These are phyloP conservation scores for Monilinia polystroma DNA, from an alignment of 2,329 filamentous ascomycete species.

Conservation along the genomic window DNA sequence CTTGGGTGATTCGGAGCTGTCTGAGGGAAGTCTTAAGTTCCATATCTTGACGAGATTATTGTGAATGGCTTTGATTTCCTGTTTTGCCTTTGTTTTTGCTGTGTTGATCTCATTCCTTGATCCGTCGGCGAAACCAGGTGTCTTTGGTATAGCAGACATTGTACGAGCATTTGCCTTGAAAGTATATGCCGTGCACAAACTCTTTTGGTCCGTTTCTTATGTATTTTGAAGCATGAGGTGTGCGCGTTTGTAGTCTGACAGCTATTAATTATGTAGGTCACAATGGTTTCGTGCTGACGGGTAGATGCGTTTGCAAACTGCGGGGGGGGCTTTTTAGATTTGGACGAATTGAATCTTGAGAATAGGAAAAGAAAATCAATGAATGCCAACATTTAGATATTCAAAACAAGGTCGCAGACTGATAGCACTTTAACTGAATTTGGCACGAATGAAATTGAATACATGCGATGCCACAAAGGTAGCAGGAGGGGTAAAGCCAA, in stretches of 20 bases:
- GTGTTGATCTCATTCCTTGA: not conserved
- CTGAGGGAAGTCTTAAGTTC: not conserved
- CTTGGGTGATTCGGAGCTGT: constrained; percentile 1
- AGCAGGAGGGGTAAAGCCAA: not conserved
- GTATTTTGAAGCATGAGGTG: not conserved
- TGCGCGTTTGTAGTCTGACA: not conserved
- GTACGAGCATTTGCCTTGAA: not conserved
- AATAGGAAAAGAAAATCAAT: not conserved
- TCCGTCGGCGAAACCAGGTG: not conserved
- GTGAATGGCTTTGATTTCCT: not conserved
- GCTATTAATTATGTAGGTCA: not conserved
- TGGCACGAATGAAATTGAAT: not conserved
- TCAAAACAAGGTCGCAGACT: not conserved
- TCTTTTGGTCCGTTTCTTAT: not conserved
- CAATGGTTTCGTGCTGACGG: not conserved
- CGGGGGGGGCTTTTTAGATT: not conserved
- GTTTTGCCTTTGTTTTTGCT: not conserved
- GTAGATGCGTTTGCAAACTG: not conserved
- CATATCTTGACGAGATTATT: not conserved
- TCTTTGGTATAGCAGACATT: constrained; percentile 7
- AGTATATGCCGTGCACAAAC: not conserved
- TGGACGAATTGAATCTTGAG: not conserved
- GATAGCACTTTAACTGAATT: not conserved
- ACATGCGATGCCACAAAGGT: not conserved
- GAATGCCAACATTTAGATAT: not conserved